Evolutionary conservation across 495 filamentous ascomycete genomes (phyloP), one percentile per base, ranked within the genome.

Genomic region (Daldinia grandis): DNA sequence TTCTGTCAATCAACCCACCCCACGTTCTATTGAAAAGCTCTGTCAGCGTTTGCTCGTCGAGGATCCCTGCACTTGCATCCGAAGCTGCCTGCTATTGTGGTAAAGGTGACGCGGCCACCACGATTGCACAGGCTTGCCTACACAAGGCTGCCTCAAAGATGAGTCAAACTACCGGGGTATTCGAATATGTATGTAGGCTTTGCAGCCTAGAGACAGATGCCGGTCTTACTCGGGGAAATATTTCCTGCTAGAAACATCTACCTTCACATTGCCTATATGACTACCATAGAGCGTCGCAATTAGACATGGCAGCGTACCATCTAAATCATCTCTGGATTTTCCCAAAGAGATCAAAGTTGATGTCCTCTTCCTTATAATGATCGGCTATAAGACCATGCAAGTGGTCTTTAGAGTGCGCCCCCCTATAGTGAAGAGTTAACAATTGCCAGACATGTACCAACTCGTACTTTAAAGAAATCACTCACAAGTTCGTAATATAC

Each of bases 401-500:
- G 76, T 93, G 93, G 59, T 91, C 90, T 58, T 89, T 91, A 12
- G 92, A 90, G 80, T 93, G 90, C 25, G 91, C 91, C 15, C 93
- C 93, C 62, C 91, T 93, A 72, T 64, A 37, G 58, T 47, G 59
- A 63, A 38, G 76, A 62, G 81, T 75, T 81, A 79, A 72, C 49
- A 25, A 65, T 37, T 47, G 33, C 24, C 6, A n/a, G 3, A 19
- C 30, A 33, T 15, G 12, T 19, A 56, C 15, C 1, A 21, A 64
- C 62, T 5, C 37, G 30, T 49, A 65, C 4, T 47, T 42, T 10
- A 19, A 25, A 49, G 5, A 38, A 30, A 2, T 37, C 56, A 88
- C 92, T 85, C 83, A 94, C 92, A 98, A 80, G 79, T 98, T 97
- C 9, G 94, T 97, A 68, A 98, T 91, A 75, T 97, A 97, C 37